Conservation (phyloP, 371 early-diverging fungal genomes). For the Mucor piriformis region DNA sequence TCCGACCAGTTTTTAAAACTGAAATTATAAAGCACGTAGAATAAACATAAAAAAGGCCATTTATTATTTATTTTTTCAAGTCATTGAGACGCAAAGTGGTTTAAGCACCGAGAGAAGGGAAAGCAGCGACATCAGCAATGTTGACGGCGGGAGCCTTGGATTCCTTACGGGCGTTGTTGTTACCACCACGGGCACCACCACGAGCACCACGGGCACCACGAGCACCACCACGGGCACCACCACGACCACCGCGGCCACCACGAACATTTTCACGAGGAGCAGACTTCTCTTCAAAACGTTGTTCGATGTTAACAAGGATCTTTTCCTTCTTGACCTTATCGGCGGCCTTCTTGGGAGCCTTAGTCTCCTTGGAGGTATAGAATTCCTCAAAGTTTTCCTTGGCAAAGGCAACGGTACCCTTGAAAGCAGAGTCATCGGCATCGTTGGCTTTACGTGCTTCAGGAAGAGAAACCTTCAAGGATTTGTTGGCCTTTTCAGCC, state of each 20-base stretch:
- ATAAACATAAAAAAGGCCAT: background rate
- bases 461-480: slow-evolving; percentile 65
- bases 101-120: slow-evolving; percentile 73
- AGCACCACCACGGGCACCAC: background rate
- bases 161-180: slow-evolving; percentile 21
- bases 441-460: slow-evolving; percentile 81
- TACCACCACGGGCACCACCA: background rate
- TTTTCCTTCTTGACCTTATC: slow-evolving; percentile 57
- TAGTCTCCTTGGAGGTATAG: slow-evolving; percentile 64
- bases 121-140: slow-evolving; percentile 71
- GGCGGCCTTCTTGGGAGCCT: slow-evolving; percentile 39
- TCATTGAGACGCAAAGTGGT: slow-evolving; percentile 8
- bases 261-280: slow-evolving; percentile 33
- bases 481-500: slow-evolving; percentile 69
- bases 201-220: background rate
- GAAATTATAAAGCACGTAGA: slow-evolving; percentile 37
- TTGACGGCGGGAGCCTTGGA: slow-evolving; percentile 61
- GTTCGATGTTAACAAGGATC: slow-evolving; percentile 57
- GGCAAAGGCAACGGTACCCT: slow-evolving; percentile 69
- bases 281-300: slow-evolving; percentile 54
- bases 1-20: slow-evolving; percentile 26
- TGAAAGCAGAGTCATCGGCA: slow-evolving; percentile 77
- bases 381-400: slow-evolving; percentile 71
- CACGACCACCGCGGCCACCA: slow-evolving; percentile 41
- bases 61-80: background rate